Evolutionary conservation across 768 basidiomycete genomes (phyloP), one percentile per base, ranked within the genome.

Genomic region (Phanerochaete sordida): DNA sequence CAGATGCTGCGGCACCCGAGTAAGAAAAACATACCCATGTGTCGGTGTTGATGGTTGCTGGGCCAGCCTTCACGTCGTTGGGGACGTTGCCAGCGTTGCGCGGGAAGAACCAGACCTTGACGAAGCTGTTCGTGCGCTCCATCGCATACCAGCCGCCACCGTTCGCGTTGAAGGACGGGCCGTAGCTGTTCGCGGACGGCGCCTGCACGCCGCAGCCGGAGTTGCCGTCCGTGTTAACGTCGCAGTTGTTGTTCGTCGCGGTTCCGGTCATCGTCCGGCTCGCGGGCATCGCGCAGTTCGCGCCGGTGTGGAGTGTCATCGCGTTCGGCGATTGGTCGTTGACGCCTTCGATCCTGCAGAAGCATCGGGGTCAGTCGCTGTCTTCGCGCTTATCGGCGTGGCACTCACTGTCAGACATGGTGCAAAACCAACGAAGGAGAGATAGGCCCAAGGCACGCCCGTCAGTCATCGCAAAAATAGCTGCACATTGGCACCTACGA

Each of bases 41-140:
- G 47, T 68, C 73, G 2, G 85, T 83, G 68, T 84, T 74, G 47
- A 85, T 74, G 6, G 65, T 61, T 8, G 69, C 65, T 0, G 72
- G 72, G 27, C 82, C 83, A 31, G 61, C 70, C 6, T 15, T 33
- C 16, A 85, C 76, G 65, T 81, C 84, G 19, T 66, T 58, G 1
- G 84, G 84, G 33, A 83, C 73, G 21, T 64, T 67, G 9, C 63
- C 70, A 27, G 61, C 59, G 49, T 70, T 73, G 47, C 85, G 77
- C 1, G 84, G 74, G 86, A 87, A 91, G 73, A 88, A 90, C 83
- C 85, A 91, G 47, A 89, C 75, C 62, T 85, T 86, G 68, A 90
- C 83, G 66, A 77, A 82, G 2, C 69, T 67, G 35, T 67, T 63
- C 0, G 85, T 85, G 48, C 86, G 79, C 66, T 88, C 85, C 63